These are phyloP conservation scores for Gossypium rotundifolium DNA, from an alignment of 345 rosid genomes.

Conservation along the genomic window DNA sequence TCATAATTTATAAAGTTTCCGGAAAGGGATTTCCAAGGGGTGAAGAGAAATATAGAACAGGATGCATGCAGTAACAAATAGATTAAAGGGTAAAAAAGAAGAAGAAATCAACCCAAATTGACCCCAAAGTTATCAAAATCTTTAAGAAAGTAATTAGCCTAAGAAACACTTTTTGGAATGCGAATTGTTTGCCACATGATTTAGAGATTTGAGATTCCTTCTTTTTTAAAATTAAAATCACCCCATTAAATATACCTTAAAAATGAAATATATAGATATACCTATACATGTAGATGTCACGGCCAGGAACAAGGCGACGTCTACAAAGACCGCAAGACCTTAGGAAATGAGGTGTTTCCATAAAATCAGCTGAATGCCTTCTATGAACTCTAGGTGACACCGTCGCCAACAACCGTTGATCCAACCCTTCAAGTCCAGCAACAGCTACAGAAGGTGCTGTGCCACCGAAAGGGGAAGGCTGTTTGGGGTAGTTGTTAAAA, in stretches of 20 bases:
- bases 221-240: too few relatives aligned
- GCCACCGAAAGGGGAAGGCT: neutral
- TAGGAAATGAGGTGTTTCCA: constrained; percentile 48
- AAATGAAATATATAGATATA: neutral
- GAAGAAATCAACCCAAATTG: neutral
- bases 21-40: neutral
- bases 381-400: constrained; percentile 43
- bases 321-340: constrained; percentile 69
- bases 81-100: neutral
- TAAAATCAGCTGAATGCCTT: constrained; percentile 53
- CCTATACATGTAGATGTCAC: constrained; percentile 94
- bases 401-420: constrained; percentile 42
- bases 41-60: neutral
- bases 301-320: constrained; percentile 73
- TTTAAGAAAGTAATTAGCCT: too few relatives aligned
- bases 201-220: too few relatives aligned
- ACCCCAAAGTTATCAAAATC: neutral
- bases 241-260: too few relatives aligned
- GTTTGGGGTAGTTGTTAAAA: constrained; percentile 11
- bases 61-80: neutral
- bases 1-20: neutral
- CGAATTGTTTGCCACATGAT: too few relatives aligned
- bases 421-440: constrained; percentile 20
- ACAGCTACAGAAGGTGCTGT: neutral
- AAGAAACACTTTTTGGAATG: too few relatives aligned